Evolutionary conservation across 768 basidiomycete genomes (phyloP), one percentile per base, ranked within the genome.

Genomic region (Tephrocybe rancida): DNA sequence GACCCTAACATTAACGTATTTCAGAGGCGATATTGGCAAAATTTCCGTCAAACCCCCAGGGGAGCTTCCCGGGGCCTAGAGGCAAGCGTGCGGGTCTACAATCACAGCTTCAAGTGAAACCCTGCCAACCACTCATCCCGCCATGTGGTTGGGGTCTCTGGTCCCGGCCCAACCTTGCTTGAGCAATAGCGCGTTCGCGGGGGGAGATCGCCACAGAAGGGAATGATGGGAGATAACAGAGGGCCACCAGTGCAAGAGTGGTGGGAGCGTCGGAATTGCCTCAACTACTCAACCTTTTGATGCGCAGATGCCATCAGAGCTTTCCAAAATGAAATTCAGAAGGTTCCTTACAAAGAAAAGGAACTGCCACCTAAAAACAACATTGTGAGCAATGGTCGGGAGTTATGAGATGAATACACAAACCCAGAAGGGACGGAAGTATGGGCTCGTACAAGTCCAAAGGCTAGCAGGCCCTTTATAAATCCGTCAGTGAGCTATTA

Each of bases 81-180:
- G 50, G 81, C 81, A 84, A 9, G 82, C 73, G 61, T 82, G 77
- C 11, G 70, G 29, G 62, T 84, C 82, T 7, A 68, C 60, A 29
- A 82, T 60, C 38, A 84, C 61, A 18, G 75, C 76, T 49, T 79
- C n/a, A n/a, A n/a, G n/a, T 81, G 64, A 84, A 76, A 5, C 80
- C 81, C 55, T 76, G 63, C 81, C 79, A 82, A 14, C 81, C 82
- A 18, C 65, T 74, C 80, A 81, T 79, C 19, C 81, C 82, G 25
- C 82, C 82, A 61, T 83, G 82, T 2, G 81, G 82, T 39, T 76
- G 76, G n/a, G 82, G 82, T 53, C 73, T 80, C 47, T 84, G 82
- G 59, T 83, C 81, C 13, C 76, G 67, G 48, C 81, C 78, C 19
- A 84, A 61, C 10, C 81, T 71, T 16, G 81, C 81, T 63, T 82